Evolutionary conservation across 1,284 basidiomycete species (phyloP), one percentile per base, ranked within the genome.

Genomic region (Ceratobasidium sp.): DNA sequence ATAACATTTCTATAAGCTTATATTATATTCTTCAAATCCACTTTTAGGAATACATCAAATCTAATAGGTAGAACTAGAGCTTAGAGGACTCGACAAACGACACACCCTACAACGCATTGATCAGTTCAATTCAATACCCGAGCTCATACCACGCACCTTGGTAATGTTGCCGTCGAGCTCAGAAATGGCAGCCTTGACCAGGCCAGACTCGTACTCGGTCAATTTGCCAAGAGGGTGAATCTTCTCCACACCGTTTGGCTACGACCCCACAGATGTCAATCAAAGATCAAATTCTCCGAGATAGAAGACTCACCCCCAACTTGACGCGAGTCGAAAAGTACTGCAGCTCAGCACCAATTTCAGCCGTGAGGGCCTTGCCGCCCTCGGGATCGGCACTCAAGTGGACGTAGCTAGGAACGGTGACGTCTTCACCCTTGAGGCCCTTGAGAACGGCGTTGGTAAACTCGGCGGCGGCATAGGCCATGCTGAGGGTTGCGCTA

Each of bases 401-500:
- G 79, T 92, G 86, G 75, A 98, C 92, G 76, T 90, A 98, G 72
- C 88, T 90, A 35, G 95, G 95, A 42, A 89, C 86, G 70, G 92
- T 80, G 75, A 98, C 87, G 71, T 92, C 89, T 83, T 95, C 93
- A 75, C 96, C 96, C 73, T 89, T 88, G 74, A 94, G 72, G n/a
- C 93, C 95, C 69, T 89, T 87, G 77, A 98, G 83, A 75, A 98
- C 82, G 74, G 90, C 89, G 75, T 79, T 79, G 56, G 93, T 85
- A 77, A 96, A 96, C 79, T 93, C 87, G 53, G 92, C 92, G 77
- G 94, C 94, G 72, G 93, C 88, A 82, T 90, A 94, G 64, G 92
- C 93, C 93, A 95, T 95, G 34, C 91, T 93, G 73, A 95, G 87
- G 25, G 93, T 95, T 40, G 93, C 93, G 38, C 87, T 89, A 52